Percentiles rank a stretch among this genome's conserved stretches.
These are phyloP conservation scores for Leishmania turanica DNA, from an alignment of 208 protist species.

Conservation along the genomic window DNA sequence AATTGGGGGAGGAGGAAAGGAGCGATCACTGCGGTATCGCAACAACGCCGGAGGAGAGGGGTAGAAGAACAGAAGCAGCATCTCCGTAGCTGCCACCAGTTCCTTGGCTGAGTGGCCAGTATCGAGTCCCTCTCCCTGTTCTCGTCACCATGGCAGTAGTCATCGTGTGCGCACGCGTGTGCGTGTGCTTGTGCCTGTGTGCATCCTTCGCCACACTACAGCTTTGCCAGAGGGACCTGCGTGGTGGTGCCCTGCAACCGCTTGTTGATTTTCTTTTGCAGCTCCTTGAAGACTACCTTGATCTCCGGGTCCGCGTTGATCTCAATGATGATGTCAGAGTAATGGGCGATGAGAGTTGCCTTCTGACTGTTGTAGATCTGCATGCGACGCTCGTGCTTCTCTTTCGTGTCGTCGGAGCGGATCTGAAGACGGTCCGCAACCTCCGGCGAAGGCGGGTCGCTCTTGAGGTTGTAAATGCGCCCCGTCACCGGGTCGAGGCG, in stretches of 20 bases:
- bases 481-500: slow-evolving; percentile 78
- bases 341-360: slow-evolving; percentile 55
- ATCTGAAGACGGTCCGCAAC: slow-evolving; percentile 75
- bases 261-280: slow-evolving; percentile 38
- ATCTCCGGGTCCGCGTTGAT: slow-evolving; percentile 58
- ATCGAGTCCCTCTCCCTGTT: background rate
- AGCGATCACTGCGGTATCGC: background rate
- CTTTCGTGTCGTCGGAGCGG: slow-evolving; percentile 80
- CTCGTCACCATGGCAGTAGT: background rate
- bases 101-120: background rate
- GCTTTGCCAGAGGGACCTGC: slow-evolving; percentile 1
- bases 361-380: slow-evolving; percentile 71
- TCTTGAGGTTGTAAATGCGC: slow-evolving; percentile 78
- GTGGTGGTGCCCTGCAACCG: slow-evolving; percentile 16
- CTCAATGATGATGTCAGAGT: slow-evolving; percentile 53
- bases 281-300: slow-evolving; percentile 41
- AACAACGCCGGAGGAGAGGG: background rate
- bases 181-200: background rate
- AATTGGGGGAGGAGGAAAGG: background rate
- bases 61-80: background rate
- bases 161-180: background rate
- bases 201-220: slow-evolving; percentile 5
- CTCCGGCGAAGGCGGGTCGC: slow-evolving; percentile 67
- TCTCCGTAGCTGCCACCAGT: background rate
- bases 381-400: slow-evolving; percentile 79